Evolutionary conservation across 2,329 filamentous ascomycete species (phyloP), one percentile per base, ranked within the genome.

Genomic region (Emmonsia crescens): DNA sequence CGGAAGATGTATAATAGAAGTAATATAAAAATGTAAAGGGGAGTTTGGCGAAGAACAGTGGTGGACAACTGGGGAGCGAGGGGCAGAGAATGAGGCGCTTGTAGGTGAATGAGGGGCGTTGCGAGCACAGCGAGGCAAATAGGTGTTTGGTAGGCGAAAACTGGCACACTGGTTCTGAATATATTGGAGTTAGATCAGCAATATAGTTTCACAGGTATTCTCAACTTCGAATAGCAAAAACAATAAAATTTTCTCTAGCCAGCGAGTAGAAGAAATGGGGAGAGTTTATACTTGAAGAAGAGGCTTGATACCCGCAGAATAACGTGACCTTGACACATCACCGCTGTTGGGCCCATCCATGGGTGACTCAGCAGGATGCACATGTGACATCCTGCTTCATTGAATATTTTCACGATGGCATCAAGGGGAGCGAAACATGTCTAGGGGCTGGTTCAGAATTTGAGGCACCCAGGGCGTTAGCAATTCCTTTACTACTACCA

Each of bases 41-140:
- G 36, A 12, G 55, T 40, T 44, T 10, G 12, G 1, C n/a, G 12
- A 10, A 19, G 54, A 21, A 55, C 19, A 33, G 31, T 55, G 16
- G 52, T 21, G 31, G 19, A n/a, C n/a, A 38, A 38, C 60, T 51
- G 21, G 40, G 40, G 42, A 29, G 61, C 42, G 56, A 63, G 59
- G 60, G 61, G 63, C 62, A 40, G 66, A 66, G 63, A 66, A 24
- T 38, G n/a, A 24, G 24, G 54, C 36, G 36, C 5, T 19, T 27
- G 14, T 21, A 42, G 9, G 63, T 60, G 52, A 66, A 62, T 64
- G 67, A 61, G 65, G 67, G 65, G 64, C 42, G 38, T 48, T 56
- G 42, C 38, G 33, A 40, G 24, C 21, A 55, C 55, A 49, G 31
- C 21, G 54, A 57, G 14, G 21, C 5, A n/a, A n/a, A n/a, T n/a